A percentile compares a stretch with the other conserved stretches of the same genome.
phyloP scores from a whole-genome alignment of 2,329 filamentous ascomycete species.

The Elsinoe perseae region DNA sequence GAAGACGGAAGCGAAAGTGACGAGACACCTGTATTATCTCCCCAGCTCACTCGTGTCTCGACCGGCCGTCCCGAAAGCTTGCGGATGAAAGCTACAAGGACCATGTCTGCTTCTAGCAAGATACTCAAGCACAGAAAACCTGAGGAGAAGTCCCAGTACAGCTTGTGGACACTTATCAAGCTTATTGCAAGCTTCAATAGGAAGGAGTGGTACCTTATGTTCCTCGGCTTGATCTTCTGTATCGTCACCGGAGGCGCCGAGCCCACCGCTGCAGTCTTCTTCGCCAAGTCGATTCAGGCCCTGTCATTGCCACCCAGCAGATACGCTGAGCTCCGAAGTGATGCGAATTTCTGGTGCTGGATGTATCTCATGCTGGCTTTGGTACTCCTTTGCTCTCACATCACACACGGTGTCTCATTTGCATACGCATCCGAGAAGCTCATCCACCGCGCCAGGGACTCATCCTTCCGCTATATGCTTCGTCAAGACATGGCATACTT shows the following conservation, averaged over 20 bases:
- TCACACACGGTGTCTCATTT: constrained; percentile 63
- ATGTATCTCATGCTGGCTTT: constrained; percentile 85
- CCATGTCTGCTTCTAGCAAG: constrained; percentile 58
- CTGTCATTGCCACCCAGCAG: constrained; percentile 51
- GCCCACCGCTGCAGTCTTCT: constrained; percentile 70
- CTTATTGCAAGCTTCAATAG: constrained; percentile 74
- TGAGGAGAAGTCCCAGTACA: constrained; percentile 49
- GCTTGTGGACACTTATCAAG: constrained; percentile 67
- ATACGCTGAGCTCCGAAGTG: constrained; percentile 52
- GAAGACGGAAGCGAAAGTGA: constrained; percentile 22
- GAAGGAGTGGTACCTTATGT: constrained; percentile 63
- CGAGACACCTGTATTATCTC: constrained; percentile 22
- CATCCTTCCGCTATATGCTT: constrained; percentile 77
- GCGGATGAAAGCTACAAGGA: constrained; percentile 48
- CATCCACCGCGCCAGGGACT: constrained; percentile 72
- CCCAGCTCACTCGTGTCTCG: constrained; percentile 22
- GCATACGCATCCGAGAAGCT: constrained; percentile 81
- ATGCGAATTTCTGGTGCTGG: constrained; percentile 76
- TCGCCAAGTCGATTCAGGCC: constrained; percentile 76
- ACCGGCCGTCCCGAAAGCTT: constrained; percentile 54
- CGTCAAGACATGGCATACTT: constrained; percentile 92
- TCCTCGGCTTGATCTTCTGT: constrained; percentile 63
- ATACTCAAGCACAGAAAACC: constrained; percentile 52
- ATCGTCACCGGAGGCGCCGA: constrained; percentile 75
- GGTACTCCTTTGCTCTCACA: constrained; percentile 62